These are phyloP conservation scores for Acarospora socialis DNA, from an alignment of 2,329 filamentous ascomycete genomes.

Conservation along the genomic window DNA sequence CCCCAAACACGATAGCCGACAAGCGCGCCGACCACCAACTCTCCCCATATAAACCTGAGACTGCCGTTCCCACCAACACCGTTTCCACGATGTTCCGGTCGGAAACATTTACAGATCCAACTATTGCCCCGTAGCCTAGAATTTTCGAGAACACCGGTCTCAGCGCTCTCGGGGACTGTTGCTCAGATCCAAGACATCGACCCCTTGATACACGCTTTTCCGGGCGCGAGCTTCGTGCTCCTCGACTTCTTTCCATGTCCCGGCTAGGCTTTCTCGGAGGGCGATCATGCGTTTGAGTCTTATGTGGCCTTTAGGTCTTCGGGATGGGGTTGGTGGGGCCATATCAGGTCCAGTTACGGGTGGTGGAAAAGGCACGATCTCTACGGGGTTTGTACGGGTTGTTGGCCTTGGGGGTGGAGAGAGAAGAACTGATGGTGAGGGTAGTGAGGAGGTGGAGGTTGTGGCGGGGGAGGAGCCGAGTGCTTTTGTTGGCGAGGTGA, in stretches of 20 bases:
- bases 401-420: not conserved
- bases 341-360: too few species aligned
- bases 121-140: too few species aligned
- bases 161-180: too few species aligned
- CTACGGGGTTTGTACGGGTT: not conserved
- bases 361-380: too few species aligned
- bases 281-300: slow-evolving; percentile 3
- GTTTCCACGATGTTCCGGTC: too few species aligned
- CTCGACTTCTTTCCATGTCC: slow-evolving; percentile 12
- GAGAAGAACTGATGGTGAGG: slow-evolving; percentile 8
- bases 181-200: slow-evolving; percentile 11
- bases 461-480: not conserved
- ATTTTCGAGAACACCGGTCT: too few species aligned
- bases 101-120: too few species aligned
- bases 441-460: slow-evolving; percentile 2
- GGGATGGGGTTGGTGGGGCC: not conserved
- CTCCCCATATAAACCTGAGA: too few species aligned
- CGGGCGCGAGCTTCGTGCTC: slow-evolving; percentile 1
- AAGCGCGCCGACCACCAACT: too few species aligned
- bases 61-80: too few species aligned
- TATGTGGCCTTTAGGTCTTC: not conserved
- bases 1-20: too few species aligned
- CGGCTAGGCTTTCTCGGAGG: slow-evolving; percentile 11
- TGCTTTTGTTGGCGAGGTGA: not conserved
- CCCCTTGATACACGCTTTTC: slow-evolving; percentile 1